Percentiles rank a stretch among this genome's conserved stretches.
Evolutionary conservation across 1,284 basidiomycete species (phyloP).

Genomic region (Laetiporus sulphureus): DNA sequence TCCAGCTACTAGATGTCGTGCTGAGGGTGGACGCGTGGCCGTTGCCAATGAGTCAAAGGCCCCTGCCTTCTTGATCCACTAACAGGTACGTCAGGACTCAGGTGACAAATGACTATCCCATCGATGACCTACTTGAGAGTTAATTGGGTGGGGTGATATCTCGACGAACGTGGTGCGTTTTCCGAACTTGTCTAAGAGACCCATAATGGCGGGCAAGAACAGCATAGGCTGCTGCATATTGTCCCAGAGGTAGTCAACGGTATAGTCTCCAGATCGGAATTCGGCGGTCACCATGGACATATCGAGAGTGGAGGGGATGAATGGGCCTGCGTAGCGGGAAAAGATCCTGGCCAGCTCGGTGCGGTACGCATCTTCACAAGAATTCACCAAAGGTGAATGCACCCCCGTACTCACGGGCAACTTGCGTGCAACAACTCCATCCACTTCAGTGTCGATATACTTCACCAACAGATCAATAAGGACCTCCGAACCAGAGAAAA

Average conservation of each 20-base stretch:
- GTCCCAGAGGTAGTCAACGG: constrained; percentile 29
- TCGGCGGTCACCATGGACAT: constrained; percentile 22
- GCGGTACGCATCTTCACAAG: constrained; percentile 21
- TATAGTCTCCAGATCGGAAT: constrained; percentile 12
- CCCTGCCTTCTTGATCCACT: too few species aligned
- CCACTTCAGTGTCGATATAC: constrained; percentile 20
- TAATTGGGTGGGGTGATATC: constrained; percentile 29
- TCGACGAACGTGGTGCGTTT: constrained; percentile 24
- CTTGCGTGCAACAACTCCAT: constrained; percentile 26
- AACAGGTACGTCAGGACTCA: too few species aligned
- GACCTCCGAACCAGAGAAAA: constrained; percentile 25
- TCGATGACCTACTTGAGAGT: constrained; percentile 16
- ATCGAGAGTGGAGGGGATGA: constrained; percentile 12
- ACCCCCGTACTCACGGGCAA: constrained; percentile 26
- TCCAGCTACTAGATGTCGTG: too few species aligned
- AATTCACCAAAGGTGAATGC: constrained; percentile 28
- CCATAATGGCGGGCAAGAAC: constrained; percentile 20
- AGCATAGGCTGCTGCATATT: constrained; percentile 25
- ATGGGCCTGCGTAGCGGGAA: constrained; percentile 12
- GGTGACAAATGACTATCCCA: too few species aligned
- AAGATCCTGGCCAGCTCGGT: constrained; percentile 20
- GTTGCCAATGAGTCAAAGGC: too few species aligned
- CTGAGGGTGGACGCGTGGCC: too few species aligned
- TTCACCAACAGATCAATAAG: constrained; percentile 23
- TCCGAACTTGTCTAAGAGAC: constrained; percentile 4